Evolutionary conservation across 805 yeast species (phyloP).

Genomic region (Metschnikowia proteae): DNA sequence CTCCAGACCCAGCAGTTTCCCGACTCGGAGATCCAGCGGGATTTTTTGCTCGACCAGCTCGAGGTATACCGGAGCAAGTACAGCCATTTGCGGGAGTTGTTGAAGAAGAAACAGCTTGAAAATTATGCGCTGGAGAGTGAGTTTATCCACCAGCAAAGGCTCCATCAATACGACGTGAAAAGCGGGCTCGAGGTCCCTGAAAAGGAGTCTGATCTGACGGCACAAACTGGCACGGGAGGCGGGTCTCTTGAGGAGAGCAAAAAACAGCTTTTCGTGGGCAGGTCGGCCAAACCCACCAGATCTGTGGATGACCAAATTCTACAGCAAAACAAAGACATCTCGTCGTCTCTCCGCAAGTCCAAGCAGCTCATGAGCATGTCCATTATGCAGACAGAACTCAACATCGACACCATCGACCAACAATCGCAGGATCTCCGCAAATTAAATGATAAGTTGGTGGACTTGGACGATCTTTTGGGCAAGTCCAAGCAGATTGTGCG

Average conservation of each 20-base stretch:
- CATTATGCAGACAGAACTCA: slow-evolving; percentile 48
- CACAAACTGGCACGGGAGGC: neutral
- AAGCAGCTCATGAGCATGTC: slow-evolving; percentile 48
- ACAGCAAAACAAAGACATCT: slow-evolving; percentile 44
- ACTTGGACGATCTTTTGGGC: slow-evolving; percentile 39
- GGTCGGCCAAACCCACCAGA: slow-evolving; percentile 15
- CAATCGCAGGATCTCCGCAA: slow-evolving; percentile 41
- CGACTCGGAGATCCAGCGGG: neutral
- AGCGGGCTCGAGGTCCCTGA: neutral
- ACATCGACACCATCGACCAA: slow-evolving; percentile 44
- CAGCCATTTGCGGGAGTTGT: slow-evolving; percentile 20
- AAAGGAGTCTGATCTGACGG: too few species aligned
- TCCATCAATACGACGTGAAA: slow-evolving; percentile 21
- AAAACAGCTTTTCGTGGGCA: slow-evolving; percentile 10
- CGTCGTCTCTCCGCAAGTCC: slow-evolving; percentile 45
- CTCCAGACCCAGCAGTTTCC: slow-evolving; percentile 8
- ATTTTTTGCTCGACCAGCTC: slow-evolving; percentile 8
- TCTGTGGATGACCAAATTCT: slow-evolving; percentile 40
- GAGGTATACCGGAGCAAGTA: slow-evolving; percentile 22
- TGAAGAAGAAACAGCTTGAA: slow-evolving; percentile 29
- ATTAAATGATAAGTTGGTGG: slow-evolving; percentile 39
- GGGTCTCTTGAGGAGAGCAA: neutral
- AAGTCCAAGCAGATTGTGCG: slow-evolving; percentile 45
- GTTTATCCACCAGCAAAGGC: slow-evolving; percentile 29
- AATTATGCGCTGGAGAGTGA: slow-evolving; percentile 26